These are phyloP conservation scores for Glycine tomentella DNA, from an alignment of 306 rosid genomes.

Conservation along the genomic window DNA sequence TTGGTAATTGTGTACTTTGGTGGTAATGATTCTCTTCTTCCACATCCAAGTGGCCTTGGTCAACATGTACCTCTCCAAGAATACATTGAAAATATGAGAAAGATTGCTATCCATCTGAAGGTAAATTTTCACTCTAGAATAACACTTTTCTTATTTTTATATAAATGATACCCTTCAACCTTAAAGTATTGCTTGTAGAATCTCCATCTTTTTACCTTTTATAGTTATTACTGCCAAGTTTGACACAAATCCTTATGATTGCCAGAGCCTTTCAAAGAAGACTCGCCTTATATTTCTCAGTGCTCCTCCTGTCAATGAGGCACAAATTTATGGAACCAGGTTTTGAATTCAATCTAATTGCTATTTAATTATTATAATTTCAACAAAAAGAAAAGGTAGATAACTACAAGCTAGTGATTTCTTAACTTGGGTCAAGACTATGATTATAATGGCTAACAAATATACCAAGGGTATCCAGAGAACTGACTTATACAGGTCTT, in stretches of 20 bases:
- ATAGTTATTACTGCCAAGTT: conserved; percentile 19
- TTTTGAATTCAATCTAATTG: conserved; percentile 11
- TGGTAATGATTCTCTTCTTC: conserved; percentile 74
- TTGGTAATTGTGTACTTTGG: conserved; percentile 88
- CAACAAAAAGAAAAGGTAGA: background rate
- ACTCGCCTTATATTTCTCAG: conserved; percentile 72
- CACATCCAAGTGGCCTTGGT: conserved; percentile 66
- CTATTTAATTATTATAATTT: conserved; percentile 17
- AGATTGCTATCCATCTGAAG: conserved; percentile 69
- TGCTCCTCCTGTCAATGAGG: conserved; percentile 71
- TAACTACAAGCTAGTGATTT: background rate
- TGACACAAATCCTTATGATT: conserved; percentile 38
- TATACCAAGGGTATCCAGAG: background rate
- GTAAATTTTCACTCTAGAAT: conserved; percentile 46
- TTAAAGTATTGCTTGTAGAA: background rate
- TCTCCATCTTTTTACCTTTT: background rate
- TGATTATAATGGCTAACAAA: background rate
- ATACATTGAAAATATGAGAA: conserved; percentile 76
- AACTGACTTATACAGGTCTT: background rate
- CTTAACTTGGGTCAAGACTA: background rate
- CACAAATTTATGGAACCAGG: conserved; percentile 57
- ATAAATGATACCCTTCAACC: conserved; percentile 12
- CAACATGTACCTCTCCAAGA: conserved; percentile 82
- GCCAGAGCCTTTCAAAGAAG: conserved; percentile 67
- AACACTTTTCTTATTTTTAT: too few species aligned